Base-by-base conservation (phyloP, 2,329 filamentous ascomycete genomes). In the Coniochaeta sp. region DNA sequence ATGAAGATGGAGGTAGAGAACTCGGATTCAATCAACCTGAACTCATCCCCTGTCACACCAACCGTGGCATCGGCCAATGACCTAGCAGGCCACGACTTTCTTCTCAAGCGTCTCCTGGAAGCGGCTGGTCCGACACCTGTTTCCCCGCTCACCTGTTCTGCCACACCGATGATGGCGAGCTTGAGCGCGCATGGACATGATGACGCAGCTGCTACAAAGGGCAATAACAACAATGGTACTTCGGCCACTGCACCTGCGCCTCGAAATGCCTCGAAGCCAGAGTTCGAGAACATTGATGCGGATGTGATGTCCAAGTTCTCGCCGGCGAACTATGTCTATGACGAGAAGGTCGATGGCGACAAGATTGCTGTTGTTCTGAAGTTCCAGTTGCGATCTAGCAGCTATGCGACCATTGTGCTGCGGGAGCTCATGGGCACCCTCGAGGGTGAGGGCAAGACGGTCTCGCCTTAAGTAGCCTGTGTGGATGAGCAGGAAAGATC, bases 321-420 rank as follows among this genome's bases (percentile, higher is more conserved):
- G 14, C 47, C 47, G 22, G 47, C 47, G 9, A 52, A 52, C 47
- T 52, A 52, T 52, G 47, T 52, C 47, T 52, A 52, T n/a, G 47
- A 52, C 17, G 54, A 56, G 9, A 22, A 56, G 7, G 61, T 61
- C 5, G 38, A 43, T n/a, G 67, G 65, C 3, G 56, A 59, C 57
- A 71, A 73, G 62, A 69, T 75, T 61, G 72, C 72, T 19, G 73
- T 75, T 8, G 67, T 70, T 8, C 69, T 75, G 34, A 73, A 73
- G 61, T 74, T 75, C 60, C 69, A 71, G 38, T 66, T 75, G 8
- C 69, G 67, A 58, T 62, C 68, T 17, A 75, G 73, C 67, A 74
- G 73, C 65, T 75, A 75, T 52, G 73, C 73, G 1, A 75, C 73
- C 16, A 66, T 75, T 59, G 72, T 73, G 24, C 67, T 75, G 26